These are phyloP conservation scores for Acacia melanoxylon DNA, from an alignment of 306 rosid genomes.

Conservation along the genomic window DNA sequence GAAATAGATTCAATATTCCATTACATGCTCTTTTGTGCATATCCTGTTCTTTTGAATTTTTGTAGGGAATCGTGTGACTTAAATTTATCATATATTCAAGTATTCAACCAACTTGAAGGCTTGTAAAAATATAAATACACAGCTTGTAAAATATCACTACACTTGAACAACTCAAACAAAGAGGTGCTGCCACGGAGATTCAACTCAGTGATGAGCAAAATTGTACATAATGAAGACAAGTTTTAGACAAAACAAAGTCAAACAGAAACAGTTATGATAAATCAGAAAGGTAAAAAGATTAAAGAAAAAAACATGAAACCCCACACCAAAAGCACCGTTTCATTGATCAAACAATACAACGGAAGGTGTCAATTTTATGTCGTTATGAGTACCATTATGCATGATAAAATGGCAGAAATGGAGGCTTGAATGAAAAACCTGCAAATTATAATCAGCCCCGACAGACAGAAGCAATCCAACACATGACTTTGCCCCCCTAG, in stretches of 20 bases:
- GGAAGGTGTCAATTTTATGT: constrained; percentile 6
- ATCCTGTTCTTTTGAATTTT: constrained; percentile 9
- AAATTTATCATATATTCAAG: neutral
- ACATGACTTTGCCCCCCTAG: constrained; percentile 96
- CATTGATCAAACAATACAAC: neutral
- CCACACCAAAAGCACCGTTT: neutral
- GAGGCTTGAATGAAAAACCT: constrained; percentile 54
- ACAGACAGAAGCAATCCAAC: constrained; percentile 84
- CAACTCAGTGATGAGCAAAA: neutral
- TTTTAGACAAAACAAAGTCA: neutral
- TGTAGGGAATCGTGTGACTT: constrained; percentile 14
- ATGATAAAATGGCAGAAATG: constrained; percentile 18
- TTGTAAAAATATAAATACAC: neutral
- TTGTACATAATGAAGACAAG: neutral
- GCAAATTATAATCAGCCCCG: constrained; percentile 90
- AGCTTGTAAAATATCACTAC: neutral
- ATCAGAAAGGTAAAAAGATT: neutral
- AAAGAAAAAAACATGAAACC: neutral
- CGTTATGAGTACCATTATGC: neutral
- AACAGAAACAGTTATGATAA: constrained; percentile 16
- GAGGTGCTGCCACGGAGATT: constrained; percentile 14
- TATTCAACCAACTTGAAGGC: constrained; percentile 1
- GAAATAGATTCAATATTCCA: constrained; percentile 10
- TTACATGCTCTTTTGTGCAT: constrained; percentile 13
- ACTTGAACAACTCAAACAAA: neutral